These are phyloP conservation scores for Euphrasia arctica DNA, from an alignment of 305 asterid genomes.

Conservation along the genomic window DNA sequence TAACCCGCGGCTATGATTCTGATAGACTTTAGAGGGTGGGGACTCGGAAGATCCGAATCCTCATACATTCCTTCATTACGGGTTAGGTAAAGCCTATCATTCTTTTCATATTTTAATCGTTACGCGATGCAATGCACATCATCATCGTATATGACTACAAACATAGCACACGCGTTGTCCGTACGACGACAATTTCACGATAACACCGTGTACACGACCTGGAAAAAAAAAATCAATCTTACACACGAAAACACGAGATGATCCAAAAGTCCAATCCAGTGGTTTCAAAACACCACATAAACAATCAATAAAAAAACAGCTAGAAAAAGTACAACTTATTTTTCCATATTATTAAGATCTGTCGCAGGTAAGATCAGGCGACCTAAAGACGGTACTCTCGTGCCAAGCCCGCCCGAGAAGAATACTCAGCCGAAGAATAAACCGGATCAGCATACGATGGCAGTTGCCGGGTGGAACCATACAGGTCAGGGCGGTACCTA, in stretches of 20 bases:
- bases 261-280: neutral
- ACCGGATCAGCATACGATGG: conserved; percentile 30
- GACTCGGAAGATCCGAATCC: too few species aligned
- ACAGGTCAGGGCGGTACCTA: conserved; percentile 35
- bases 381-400: conserved; percentile 37
- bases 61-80: too few species aligned
- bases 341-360: conserved; percentile 13
- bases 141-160: too few species aligned
- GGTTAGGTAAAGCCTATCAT: too few species aligned
- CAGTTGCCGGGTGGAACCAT: conserved; percentile 29
- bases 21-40: too few species aligned
- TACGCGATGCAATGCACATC: too few species aligned
- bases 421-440: conserved; percentile 28
- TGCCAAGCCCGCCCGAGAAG: conserved; percentile 31
- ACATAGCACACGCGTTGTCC: too few species aligned
- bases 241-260: neutral
- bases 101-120: too few species aligned
- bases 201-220: too few species aligned
- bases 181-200: too few species aligned
- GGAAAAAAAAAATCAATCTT: neutral
- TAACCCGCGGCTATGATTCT: too few species aligned
- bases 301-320: conserved; percentile 2
- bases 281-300: neutral
- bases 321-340: neutral
- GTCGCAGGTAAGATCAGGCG: neutral